Evolutionary conservation across 192 early-diverging fungal species (phyloP).

Genomic region (Backusella luteola): DNA sequence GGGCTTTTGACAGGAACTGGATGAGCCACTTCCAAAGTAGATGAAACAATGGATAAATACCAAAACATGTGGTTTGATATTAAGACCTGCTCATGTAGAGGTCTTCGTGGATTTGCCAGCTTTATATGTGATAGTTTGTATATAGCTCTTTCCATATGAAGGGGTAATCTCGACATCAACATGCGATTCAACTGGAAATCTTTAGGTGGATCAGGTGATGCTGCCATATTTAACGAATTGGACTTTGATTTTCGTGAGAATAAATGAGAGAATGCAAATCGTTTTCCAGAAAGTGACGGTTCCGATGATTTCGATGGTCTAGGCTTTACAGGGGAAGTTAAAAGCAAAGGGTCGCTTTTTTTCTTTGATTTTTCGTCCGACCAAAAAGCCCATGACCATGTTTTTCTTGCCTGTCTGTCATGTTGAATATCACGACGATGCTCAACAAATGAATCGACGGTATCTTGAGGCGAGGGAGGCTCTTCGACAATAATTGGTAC

Average conservation of each 20-base stretch:
- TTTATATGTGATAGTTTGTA: slow-evolving; percentile 74
- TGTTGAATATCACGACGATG: neutral
- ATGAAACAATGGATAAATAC: slow-evolving; percentile 65
- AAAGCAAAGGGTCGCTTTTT: neutral
- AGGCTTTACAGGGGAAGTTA: neutral
- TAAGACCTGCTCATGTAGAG: slow-evolving; percentile 70
- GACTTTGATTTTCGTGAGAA: slow-evolving; percentile 14
- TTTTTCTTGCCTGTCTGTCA: neutral
- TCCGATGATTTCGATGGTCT: slow-evolving; percentile 7
- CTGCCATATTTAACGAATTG: neutral
- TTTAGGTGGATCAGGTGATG: slow-evolving; percentile 19
- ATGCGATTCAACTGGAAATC: slow-evolving; percentile 23
- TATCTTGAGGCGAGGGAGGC: neutral
- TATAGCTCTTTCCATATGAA: slow-evolving; percentile 76
- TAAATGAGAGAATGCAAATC: slow-evolving; percentile 11
- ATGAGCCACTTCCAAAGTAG: neutral
- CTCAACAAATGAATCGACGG: neutral
- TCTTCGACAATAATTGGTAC: neutral
- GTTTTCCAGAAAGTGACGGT: neutral
- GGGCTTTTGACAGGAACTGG: neutral
- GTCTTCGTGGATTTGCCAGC: slow-evolving; percentile 69
- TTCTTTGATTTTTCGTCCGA: slow-evolving; percentile 10
- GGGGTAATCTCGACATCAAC: slow-evolving; percentile 54
- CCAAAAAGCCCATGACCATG: slow-evolving; percentile 20
- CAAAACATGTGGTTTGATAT: slow-evolving; percentile 83